phyloP scores from a whole-genome alignment of 1,284 basidiomycete genomes.

The Apiotrichum mycotoxinovorans region DNA sequence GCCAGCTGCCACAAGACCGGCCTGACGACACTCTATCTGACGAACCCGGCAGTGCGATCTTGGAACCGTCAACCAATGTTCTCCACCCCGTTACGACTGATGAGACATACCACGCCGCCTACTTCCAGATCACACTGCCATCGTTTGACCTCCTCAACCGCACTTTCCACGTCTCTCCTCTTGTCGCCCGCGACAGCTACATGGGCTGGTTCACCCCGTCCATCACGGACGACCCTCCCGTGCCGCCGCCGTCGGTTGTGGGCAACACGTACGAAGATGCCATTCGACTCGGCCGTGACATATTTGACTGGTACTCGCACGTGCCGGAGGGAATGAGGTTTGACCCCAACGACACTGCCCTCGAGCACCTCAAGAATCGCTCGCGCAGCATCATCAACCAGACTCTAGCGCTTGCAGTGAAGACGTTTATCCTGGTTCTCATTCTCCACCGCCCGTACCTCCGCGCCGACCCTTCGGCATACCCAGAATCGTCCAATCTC shows the following conservation, averaged over 20 bases:
- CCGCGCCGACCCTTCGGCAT: conserved; percentile 45
- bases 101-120: conserved; percentile 46
- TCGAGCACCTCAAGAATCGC: conserved; percentile 25
- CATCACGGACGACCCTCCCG: conserved; percentile 17
- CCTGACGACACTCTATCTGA: conserved; percentile 42
- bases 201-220: conserved; percentile 43
- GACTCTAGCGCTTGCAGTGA: conserved; percentile 43
- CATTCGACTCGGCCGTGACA: conserved; percentile 44
- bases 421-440: conserved; percentile 49
- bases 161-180: conserved; percentile 41
- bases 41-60: conserved; percentile 31
- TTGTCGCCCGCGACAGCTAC: conserved; percentile 34
- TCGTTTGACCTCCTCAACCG: conserved; percentile 46
- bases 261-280: conserved; percentile 47
- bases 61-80: conserved; percentile 30
- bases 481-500: conserved; percentile 45
- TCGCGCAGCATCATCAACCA: conserved; percentile 37
- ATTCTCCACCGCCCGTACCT: conserved; percentile 49
- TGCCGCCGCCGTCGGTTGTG: conserved; percentile 3
- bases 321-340: conserved; percentile 44
- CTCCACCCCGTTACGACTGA: conserved; percentile 37
- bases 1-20: conserved; percentile 44
- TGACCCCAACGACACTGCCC: conserved; percentile 34
- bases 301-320: conserved; percentile 44
- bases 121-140: conserved; percentile 48